These are phyloP conservation scores for Coprinopsis strossmayeri DNA, from an alignment of 768 basidiomycete species.

Conservation along the genomic window DNA sequence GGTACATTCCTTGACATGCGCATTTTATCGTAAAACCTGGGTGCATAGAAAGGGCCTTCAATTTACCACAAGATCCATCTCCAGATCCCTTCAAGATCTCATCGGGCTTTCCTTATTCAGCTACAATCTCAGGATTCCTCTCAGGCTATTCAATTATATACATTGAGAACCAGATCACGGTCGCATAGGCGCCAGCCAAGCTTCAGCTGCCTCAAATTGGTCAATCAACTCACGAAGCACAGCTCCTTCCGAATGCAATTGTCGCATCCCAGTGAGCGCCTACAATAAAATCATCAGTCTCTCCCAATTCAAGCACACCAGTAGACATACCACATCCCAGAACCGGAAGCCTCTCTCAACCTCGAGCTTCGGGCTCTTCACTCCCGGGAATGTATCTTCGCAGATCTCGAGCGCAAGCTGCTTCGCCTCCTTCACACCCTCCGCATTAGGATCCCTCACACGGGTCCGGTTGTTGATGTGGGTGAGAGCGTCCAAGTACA, in stretches of 20 bases:
- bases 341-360: constrained; percentile 96
- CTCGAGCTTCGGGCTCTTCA: constrained; percentile 81
- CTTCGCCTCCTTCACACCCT: constrained; percentile 79
- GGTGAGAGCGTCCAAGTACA: constrained; percentile 89
- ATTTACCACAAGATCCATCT: too few species aligned
- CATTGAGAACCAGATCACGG: constrained; percentile 40
- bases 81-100: too few species aligned
- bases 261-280: constrained; percentile 86
- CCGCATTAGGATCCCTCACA: constrained; percentile 70
- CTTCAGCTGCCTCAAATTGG: constrained; percentile 94
- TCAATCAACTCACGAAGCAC: constrained; percentile 85
- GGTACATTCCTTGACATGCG: too few species aligned
- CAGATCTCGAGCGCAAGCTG: constrained; percentile 84
- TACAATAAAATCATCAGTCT: constrained; percentile 23
- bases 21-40: too few species aligned
- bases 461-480: constrained; percentile 78
- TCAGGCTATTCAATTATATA: not conserved
- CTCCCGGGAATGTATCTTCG: constrained; percentile 90
- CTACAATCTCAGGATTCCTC: too few species aligned
- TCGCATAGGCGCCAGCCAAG: constrained; percentile 89
- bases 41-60: not conserved
- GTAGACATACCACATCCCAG: constrained; percentile 90
- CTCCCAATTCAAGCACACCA: too few species aligned
- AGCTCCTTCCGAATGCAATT: constrained; percentile 75
- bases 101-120: too few species aligned